phyloP scores from a whole-genome alignment of 2,329 filamentous ascomycete genomes.

The Lachnellula occidentalis region DNA sequence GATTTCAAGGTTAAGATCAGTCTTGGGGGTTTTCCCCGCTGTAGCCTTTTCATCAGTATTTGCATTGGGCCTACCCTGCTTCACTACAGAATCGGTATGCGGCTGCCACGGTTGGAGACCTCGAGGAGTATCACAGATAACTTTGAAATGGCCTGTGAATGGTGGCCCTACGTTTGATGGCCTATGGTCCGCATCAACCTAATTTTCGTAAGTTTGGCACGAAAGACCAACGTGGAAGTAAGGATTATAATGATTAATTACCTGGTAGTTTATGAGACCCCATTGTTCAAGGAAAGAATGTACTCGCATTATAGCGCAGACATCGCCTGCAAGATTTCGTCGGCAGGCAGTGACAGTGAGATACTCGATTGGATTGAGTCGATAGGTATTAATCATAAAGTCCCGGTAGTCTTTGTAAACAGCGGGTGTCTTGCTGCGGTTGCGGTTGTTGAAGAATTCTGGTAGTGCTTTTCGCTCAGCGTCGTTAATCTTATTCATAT shows the following conservation, averaged over 20 bases:
- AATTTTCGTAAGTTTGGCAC: conserved; percentile 26
- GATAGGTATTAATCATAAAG: conserved; percentile 99
- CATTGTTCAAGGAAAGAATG: conserved; percentile 97
- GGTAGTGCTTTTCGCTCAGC: conserved; percentile 93
- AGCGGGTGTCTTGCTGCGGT: conserved; percentile 93
- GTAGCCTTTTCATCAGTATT: conserved; percentile 50
- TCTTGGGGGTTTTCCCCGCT: conserved; percentile 61
- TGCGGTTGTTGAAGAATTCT: conserved; percentile 97
- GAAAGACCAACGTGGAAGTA: background rate
- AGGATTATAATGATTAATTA: conserved; percentile 35
- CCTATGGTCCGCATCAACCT: conserved; percentile 94
- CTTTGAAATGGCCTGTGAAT: conserved; percentile 95
- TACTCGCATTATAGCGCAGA: conserved; percentile 98
- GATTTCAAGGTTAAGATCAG: conserved; percentile 85
- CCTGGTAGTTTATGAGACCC: conserved; percentile 98
- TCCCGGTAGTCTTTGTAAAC: conserved; percentile 99
- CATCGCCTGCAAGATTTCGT: conserved; percentile 90
- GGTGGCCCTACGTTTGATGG: conserved; percentile 94
- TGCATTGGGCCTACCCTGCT: conserved; percentile 53
- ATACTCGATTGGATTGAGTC: conserved; percentile 92
- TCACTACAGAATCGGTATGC: conserved; percentile 64
- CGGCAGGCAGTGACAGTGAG: conserved; percentile 94
- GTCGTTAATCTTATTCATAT: conserved; percentile 87
- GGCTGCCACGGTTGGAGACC: conserved; percentile 95
- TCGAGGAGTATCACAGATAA: conserved; percentile 91